Conservation (phyloP, 768 basidiomycete genomes). For the Termitomyces sp. region DNA sequence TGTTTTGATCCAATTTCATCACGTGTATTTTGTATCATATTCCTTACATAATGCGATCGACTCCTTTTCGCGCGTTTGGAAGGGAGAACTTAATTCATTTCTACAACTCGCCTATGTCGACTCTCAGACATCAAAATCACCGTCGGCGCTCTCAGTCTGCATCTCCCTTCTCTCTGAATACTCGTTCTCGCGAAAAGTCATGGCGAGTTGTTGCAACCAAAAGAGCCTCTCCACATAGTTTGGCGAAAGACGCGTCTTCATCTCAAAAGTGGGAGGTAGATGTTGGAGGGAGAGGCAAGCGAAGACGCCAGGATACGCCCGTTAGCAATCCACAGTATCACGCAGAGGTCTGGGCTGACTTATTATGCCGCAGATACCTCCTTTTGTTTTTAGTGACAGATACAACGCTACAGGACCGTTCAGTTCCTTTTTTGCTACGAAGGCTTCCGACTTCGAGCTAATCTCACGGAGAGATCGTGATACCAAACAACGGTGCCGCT, state of each 20-base stretch:
- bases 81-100: neutral
- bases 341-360: conserved; percentile 3
- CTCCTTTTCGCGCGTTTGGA: conserved; percentile 3
- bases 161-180: conserved; percentile 31
- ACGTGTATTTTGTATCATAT: conserved; percentile 1
- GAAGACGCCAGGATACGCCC: conserved; percentile 41
- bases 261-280: conserved; percentile 50
- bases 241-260: conserved; percentile 23
- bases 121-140: conserved; percentile 27
- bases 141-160: conserved; percentile 55
- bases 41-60: conserved; percentile 6
- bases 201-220: conserved; percentile 42
- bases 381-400: conserved; percentile 8
- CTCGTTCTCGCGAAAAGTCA: conserved; percentile 28
- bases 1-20: neutral
- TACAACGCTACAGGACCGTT: conserved; percentile 12
- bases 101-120: conserved; percentile 22
- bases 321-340: conserved; percentile 27
- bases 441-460: conserved; percentile 45
- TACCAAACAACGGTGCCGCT: conserved; percentile 9
- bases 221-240: conserved; percentile 38
- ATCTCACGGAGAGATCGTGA: conserved; percentile 24
- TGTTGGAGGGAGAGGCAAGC: conserved; percentile 49
- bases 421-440: conserved; percentile 35
- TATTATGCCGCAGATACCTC: conserved; percentile 13